These are phyloP conservation scores for Atalantia buxifolia DNA, from an alignment of 345 rosid species.

Conservation along the genomic window DNA sequence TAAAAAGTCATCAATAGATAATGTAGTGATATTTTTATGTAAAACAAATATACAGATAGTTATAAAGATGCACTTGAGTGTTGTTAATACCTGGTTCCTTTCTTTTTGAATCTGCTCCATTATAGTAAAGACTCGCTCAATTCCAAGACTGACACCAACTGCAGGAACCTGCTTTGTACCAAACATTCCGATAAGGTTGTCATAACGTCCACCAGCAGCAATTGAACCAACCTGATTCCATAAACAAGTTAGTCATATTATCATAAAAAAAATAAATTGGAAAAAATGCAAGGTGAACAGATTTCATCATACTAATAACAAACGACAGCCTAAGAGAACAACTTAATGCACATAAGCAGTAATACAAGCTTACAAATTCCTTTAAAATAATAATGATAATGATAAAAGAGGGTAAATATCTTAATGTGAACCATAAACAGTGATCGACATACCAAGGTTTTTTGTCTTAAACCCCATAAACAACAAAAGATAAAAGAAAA, in stretches of 20 bases:
- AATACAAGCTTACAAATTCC: neutral
- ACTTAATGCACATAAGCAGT: neutral
- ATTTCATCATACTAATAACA: neutral
- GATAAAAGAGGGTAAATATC: neutral
- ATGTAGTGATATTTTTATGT: neutral
- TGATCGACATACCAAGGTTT: too few species aligned
- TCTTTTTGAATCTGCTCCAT: conserved; percentile 74
- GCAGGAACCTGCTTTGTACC: conserved; percentile 90
- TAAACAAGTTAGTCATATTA: neutral
- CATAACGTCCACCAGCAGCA: conserved; percentile 95
- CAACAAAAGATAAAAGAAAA: neutral
- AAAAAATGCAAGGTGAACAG: neutral
- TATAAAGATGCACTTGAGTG: neutral
- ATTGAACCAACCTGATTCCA: conserved; percentile 82
- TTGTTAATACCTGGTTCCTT: conserved; percentile 49
- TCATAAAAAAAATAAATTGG: neutral
- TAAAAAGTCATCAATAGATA: neutral
- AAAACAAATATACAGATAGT: neutral
- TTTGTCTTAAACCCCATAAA: too few species aligned
- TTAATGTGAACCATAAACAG: neutral
- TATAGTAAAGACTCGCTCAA: conserved; percentile 82
- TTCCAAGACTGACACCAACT: conserved; percentile 92
- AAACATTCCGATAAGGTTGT: conserved; percentile 86
- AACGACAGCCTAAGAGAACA: neutral
- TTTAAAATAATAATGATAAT: neutral